Base-by-base conservation (phyloP, 2,329 filamentous ascomycete species). In the Talaromyces islandicus region DNA sequence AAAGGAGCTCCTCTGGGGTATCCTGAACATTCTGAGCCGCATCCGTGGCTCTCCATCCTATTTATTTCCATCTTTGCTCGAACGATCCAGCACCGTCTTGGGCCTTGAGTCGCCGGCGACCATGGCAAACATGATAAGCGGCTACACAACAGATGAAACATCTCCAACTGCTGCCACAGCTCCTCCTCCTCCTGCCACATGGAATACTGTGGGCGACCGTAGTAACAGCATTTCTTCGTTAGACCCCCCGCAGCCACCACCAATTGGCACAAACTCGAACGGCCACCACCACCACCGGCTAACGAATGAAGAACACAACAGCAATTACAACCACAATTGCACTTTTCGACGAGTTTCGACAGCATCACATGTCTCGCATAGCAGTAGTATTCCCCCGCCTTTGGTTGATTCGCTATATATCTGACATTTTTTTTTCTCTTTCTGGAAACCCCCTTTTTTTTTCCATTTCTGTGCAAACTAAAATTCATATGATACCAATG, bases 31-130 rank as follows among this genome's bases (percentile, higher is more conserved):
- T 2, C 66, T 75, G 4, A 72, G 70, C 24, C 71, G 71, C 21
- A 76, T 75, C 51, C 71, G 73, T n/a, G 73, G 73, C 27, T 74
- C 73, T 21, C 70, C 71, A 17, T 75, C 73, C 0, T 73, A 75
- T 59, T 67, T 75, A 19, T 73, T 75, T 46, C 72, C 73, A 0
- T 43, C 66, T 3, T 62, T 75, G 0, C 52, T 75, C 4, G 68
- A 73, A 25, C 71, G 69, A 21, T 72, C 68, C 53, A 70, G 70
- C 30, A 64, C 59, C 10, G 65, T 73, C 4, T 58, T 74, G 1
- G 69, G 68, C n/a, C 63, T 74, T 11, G 70, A 73, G 21, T 68
- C 66, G 43, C 66, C 69, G 5, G 63, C 73, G 11, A 69, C 67
- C 6, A 12, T 60, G n/a, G 50, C 55, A 14, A 57, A 57, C 32